A percentile compares a stretch with the other conserved stretches of the same genome.
Conservation (phyloP, 2,329 filamentous ascomycete species). For the Venturia oleaginea region DNA sequence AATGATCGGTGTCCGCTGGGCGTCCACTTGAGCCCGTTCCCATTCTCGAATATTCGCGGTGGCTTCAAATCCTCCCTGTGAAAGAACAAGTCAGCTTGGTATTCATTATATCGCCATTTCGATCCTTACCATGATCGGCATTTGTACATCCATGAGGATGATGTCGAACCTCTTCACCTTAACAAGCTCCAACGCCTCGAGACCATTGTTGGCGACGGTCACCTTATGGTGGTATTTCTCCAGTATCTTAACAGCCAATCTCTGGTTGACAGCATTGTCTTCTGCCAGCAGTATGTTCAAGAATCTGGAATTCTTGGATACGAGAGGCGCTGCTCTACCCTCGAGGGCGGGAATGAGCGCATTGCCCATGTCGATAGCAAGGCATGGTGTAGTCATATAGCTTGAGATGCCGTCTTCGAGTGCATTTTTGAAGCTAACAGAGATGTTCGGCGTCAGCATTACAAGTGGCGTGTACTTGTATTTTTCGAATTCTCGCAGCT, state of each 20-base stretch:
- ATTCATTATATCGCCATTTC: background rate
- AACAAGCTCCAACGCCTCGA: slow-evolving; percentile 86
- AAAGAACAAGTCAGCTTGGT: slow-evolving; percentile 29
- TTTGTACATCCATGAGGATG: slow-evolving; percentile 98
- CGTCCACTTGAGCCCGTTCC: slow-evolving; percentile 63
- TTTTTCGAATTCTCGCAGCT: slow-evolving; percentile 76
- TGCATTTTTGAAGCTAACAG: slow-evolving; percentile 86
- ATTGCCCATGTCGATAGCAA: slow-evolving; percentile 88
- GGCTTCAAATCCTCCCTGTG: slow-evolving; percentile 85
- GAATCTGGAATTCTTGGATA: slow-evolving; percentile 88
- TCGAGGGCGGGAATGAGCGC: slow-evolving; percentile 93
- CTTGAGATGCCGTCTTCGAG: slow-evolving; percentile 95
- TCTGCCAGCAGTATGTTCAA: slow-evolving; percentile 94
- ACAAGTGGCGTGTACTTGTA: slow-evolving; percentile 98
- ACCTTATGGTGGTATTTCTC: slow-evolving; percentile 93
- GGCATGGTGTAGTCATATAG: slow-evolving; percentile 96
- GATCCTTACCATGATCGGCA: slow-evolving; percentile 86
- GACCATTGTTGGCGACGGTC: slow-evolving; percentile 88
- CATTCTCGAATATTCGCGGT: slow-evolving; percentile 95
- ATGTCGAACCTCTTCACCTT: slow-evolving; percentile 91
- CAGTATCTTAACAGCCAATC: slow-evolving; percentile 89
- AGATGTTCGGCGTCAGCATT: slow-evolving; percentile 77
- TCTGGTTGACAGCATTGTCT: slow-evolving; percentile 96
- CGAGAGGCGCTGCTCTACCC: slow-evolving; percentile 80
- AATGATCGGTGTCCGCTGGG: slow-evolving; percentile 86